Conservation (phyloP, 192 early-diverging fungal species). For the Coemansia sp. region DNA sequence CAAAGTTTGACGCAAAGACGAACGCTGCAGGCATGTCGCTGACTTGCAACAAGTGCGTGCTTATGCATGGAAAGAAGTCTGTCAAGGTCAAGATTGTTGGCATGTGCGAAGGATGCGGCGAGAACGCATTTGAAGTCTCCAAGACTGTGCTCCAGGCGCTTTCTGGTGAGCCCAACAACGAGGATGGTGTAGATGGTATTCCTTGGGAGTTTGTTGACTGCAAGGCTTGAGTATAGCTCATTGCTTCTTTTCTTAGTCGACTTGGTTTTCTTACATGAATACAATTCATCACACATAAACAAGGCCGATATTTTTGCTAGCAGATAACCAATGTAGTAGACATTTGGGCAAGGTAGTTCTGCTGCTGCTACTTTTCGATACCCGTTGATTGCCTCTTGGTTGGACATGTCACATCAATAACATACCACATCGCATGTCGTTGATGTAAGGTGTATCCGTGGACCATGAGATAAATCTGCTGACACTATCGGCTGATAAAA, state of each 20-base stretch:
- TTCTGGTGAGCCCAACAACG: neutral
- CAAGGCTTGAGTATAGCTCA: neutral
- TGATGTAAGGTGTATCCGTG: neutral
- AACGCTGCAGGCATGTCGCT: neutral
- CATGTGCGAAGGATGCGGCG: slow-evolving; percentile 8
- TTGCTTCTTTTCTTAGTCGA: neutral
- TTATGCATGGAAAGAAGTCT: slow-evolving; percentile 7
- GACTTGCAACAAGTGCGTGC: slow-evolving; percentile 14
- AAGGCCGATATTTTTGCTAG: too few species aligned
- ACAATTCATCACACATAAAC: neutral
- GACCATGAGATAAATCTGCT: neutral
- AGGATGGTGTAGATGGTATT: neutral
- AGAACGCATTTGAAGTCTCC: slow-evolving; percentile 5
- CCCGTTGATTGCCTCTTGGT: neutral
- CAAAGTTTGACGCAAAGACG: slow-evolving; percentile 6
- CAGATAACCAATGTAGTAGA: neutral
- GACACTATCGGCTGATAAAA: neutral
- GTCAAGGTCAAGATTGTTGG: slow-evolving; percentile 14
- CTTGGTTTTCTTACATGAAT: neutral
- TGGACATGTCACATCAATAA: neutral
- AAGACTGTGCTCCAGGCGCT: neutral
- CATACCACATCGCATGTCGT: neutral
- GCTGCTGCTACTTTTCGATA: neutral
- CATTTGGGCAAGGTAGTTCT: neutral
- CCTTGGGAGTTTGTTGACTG: slow-evolving; percentile 8